Percentiles rank a stretch among this genome's conserved stretches.
phyloP scores from a whole-genome alignment of 108 stramenopile genomes.

The Parietichytrium sp. region DNA sequence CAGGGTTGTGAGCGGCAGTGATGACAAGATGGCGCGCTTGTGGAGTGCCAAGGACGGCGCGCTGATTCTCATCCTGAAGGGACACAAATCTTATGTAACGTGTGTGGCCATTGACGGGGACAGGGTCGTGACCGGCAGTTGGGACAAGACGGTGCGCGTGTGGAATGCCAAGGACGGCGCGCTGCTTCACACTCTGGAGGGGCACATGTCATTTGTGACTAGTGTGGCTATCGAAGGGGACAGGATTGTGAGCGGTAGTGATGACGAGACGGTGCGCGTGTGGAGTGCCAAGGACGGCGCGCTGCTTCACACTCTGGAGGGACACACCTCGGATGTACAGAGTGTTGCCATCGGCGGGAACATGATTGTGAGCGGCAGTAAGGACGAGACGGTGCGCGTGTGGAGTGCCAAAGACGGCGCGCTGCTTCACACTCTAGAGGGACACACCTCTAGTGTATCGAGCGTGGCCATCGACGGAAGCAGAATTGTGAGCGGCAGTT shows the following conservation, averaged over 20 bases:
- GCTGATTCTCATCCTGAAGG: not conserved
- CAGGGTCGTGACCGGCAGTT: not conserved
- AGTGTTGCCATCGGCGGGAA: not conserved
- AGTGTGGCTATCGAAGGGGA: not conserved
- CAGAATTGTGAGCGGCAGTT: too few relatives aligned
- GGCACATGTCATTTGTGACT: not conserved
- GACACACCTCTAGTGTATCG: too few relatives aligned
- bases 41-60: too few relatives aligned
- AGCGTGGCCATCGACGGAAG: too few relatives aligned
- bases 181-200: not conserved
- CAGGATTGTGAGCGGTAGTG: not conserved
- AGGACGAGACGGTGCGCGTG: too few relatives aligned
- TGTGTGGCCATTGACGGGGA: not conserved
- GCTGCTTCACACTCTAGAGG: too few relatives aligned
- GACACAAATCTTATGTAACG: not conserved
- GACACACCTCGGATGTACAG: not conserved
- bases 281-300: not conserved
- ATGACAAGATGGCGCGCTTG: too few relatives aligned
- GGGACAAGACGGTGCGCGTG: not conserved
- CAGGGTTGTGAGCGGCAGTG: too few relatives aligned
- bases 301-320: not conserved
- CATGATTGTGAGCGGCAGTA: too few relatives aligned
- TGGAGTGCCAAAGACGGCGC: too few relatives aligned
- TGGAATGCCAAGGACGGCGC: not conserved
- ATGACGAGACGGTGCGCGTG: not conserved